Base-by-base conservation (phyloP, 202 grass and related monocot species). In the Cymbopogon flexuosus region DNA sequence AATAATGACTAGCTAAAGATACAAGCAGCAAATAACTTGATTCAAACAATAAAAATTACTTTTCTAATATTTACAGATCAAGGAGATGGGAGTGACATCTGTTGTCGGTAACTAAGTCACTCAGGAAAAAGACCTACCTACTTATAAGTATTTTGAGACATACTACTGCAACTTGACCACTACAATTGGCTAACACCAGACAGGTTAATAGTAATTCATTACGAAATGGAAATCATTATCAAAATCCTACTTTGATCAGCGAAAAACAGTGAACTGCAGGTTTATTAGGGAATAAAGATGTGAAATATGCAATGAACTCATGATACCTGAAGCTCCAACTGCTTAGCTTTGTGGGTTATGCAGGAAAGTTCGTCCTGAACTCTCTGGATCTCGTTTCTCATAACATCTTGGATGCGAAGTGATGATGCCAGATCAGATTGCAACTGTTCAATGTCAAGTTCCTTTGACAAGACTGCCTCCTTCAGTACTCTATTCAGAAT, bases 251-350 rank as follows among this genome's bases (percentile, higher is more conserved):
- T 59, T 78, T 35, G 36, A 65, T 23, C 36, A 73, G 24, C 36
- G 12, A 58, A 33, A 72, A 65, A 70, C 2, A 34, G 12, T 52
- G 42, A 41, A 11, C 18, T n/a, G 10, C 24, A 39, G 3, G 24
- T 62, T 75, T 84, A 31, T 29, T 72, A 2, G 14, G 41, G 12
- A 76, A 41, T 14, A 76, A 31, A 57, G 45, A 77, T 71, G 42
- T 62, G 71, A 54, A 19, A 21, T 56, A 56, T 56, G 52, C 6
- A 56, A 56, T 10, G 52, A 56, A 57, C 52, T 10, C 52, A 66
- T 60, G 30, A 46, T 79, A 96, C 90, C 93, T 90, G 82, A 90
- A 86, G 75, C 76, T 96, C 87, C 76, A 88, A 82, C 61, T 92
- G 85, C 52, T 96, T 96, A 72, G 73, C 72, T 70, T 90, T 88